Evolutionary conservation across 2,329 filamentous ascomycete genomes (phyloP), one percentile per base, ranked within the genome.

Genomic region (Leptoxyphium fumago): DNA sequence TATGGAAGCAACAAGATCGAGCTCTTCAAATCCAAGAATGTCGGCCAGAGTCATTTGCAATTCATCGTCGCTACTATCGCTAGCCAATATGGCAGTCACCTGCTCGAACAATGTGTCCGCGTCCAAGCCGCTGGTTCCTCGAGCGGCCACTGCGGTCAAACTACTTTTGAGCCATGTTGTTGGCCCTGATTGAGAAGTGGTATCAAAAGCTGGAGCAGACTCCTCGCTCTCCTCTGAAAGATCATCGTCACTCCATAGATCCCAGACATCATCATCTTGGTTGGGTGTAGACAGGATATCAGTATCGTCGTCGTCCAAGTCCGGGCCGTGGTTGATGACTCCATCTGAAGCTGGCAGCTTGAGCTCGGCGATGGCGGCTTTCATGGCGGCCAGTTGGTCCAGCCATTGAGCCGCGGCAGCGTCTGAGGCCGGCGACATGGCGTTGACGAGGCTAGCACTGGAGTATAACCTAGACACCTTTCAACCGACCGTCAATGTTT

Each of bases 1-100:
- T n/a, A 96, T 68, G 49, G 95, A 85, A 49, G 88, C 88, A 43
- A 96, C 82, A 55, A 98, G 80, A 51, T 98, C 89, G 14, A 98
- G 70, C 57, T 96, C 86, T 54, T 91, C 87, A 55, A 89, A 96
- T 0, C 93, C 91, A 47, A 98, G 72, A 38, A 95, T 76, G 54
- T 98, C 91, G 0, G 84, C 86, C 30, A 98, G 72, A 36, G 81
- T 78, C 58, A 87, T 88, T 61, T 96, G 89, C n/a, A 96, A 68
- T 62, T 94, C 86, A 46, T 94, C 84, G 46, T 94, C 83, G 43
- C 66, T 67, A 54, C 70, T 75, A 52, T 78, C 73, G 4, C 85
- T 84, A 7, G 73, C 73, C 30, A 98, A 63, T 2, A 89, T 71
- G 5, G 84, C 82, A 34, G 78, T 65, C 30, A 96, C 76, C 60